These are phyloP conservation scores for Crotalaria pallida DNA, from an alignment of 306 rosid genomes.

Conservation along the genomic window DNA sequence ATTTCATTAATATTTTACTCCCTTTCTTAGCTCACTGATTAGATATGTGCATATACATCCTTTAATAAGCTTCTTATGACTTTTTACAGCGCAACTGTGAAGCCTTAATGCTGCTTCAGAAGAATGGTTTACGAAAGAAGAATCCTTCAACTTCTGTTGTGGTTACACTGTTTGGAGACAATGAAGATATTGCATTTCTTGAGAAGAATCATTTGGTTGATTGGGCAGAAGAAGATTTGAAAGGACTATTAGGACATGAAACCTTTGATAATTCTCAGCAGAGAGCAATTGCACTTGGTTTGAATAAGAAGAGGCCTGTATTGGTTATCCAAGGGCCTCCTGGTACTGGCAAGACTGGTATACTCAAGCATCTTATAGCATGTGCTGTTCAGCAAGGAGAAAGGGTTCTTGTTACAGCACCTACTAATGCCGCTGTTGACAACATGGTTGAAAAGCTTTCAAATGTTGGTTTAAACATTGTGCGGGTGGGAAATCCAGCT, in stretches of 20 bases:
- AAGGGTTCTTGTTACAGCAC: constrained; percentile 83
- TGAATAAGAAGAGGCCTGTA: constrained; percentile 65
- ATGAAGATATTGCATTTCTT: constrained; percentile 58
- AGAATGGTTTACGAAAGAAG: constrained; percentile 66
- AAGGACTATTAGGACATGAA: constrained; percentile 27
- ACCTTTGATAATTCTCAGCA: constrained; percentile 52
- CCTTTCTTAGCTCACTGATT: neutral
- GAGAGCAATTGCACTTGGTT: constrained; percentile 56
- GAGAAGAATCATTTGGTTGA: constrained; percentile 50
- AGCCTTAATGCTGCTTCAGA: constrained; percentile 83
- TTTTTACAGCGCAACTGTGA: constrained; percentile 77
- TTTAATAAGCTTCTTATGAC: constrained; percentile 14
- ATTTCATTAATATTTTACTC: neutral
- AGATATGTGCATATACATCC: neutral
- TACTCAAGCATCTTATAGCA: constrained; percentile 60
- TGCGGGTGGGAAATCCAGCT: constrained; percentile 85
- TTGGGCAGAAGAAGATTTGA: constrained; percentile 44
- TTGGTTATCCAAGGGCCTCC: constrained; percentile 89
- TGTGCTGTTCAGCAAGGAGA: constrained; percentile 70
- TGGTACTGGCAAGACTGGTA: constrained; percentile 81
- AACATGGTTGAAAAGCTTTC: constrained; percentile 80
- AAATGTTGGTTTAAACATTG: constrained; percentile 47
- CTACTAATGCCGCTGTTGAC: constrained; percentile 84
- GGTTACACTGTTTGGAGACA: constrained; percentile 73
- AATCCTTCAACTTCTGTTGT: constrained; percentile 66